Evolutionary conservation across 768 basidiomycete species (phyloP).

Genomic region (Sporobolomyces pararoseus): DNA sequence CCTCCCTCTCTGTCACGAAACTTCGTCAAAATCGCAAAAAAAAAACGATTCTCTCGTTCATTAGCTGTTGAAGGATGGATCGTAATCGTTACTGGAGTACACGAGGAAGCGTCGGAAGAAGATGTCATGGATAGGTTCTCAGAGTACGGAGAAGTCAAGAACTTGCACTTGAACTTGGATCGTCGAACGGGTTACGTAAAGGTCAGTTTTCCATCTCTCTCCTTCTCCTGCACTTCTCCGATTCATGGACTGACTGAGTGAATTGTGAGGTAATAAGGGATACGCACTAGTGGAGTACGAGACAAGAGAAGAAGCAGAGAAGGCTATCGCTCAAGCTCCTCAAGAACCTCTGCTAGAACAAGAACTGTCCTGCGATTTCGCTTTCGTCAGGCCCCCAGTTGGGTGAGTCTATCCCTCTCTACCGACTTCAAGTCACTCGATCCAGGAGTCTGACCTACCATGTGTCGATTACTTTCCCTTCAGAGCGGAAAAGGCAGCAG

Average conservation of each 20-base stretch:
- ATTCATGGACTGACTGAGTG: too few species aligned
- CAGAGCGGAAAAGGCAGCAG: constrained; percentile 10
- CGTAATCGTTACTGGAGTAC: constrained; percentile 89
- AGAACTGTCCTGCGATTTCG: constrained; percentile 80
- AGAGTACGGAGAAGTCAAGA: constrained; percentile 96
- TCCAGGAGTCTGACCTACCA: too few species aligned
- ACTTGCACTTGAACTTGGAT: constrained; percentile 93
- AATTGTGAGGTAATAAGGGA: constrained; percentile 58
- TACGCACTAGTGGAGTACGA: constrained; percentile 98
- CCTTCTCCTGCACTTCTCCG: neutral
- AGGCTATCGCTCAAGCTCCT: constrained; percentile 84
- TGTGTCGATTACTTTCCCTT: too few species aligned
- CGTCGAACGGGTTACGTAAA: constrained; percentile 97
- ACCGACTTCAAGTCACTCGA: too few species aligned
- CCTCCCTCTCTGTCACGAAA: neutral
- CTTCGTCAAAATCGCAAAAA: neutral
- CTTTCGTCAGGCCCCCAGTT: constrained; percentile 75
- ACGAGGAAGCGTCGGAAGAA: constrained; percentile 97
- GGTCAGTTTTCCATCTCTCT: constrained; percentile 53
- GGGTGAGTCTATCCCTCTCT: constrained; percentile 19
- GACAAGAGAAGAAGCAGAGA: constrained; percentile 87
- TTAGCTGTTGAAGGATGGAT: constrained; percentile 99
- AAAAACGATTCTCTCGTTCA: too few species aligned
- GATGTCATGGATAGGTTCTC: constrained; percentile 93
- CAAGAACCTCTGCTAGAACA: constrained; percentile 82